Evolutionary conservation across 1,284 basidiomycete genomes (phyloP), one percentile per base, ranked within the genome.

Genomic region (Ceratobasidium sp.): DNA sequence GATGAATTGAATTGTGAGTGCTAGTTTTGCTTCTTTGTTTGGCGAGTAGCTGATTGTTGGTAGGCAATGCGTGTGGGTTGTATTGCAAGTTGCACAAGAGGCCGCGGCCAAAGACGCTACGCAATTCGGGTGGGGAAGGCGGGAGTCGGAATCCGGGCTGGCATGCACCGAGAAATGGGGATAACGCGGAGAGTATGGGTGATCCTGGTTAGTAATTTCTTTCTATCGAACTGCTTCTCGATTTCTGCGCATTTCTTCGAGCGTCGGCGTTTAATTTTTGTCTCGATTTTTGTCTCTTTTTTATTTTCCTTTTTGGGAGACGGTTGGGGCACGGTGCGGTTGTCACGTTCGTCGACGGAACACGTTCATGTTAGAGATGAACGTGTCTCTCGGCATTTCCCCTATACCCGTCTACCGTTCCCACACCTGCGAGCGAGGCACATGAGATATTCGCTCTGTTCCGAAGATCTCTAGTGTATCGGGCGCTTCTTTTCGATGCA

Each of bases 41-140:
- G 74, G 31, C 72, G 76, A 50, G 51, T 66, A 48, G 11, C 47
- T 60, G n/a, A 53, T 36, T 31, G 7, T 33, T 6, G 45, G 27
- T 33, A 63, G 51, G 62, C 54, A 56, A 75, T 44, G 77, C 77
- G 5, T 77, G 77, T 45, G 77, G 77, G 7, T 53, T 76, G 36
- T 75, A 73, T 57, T 57, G 77, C 45, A 73, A 73, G 31, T 75
- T 74, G 90, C 92, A 93, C 81, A 93, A 94, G 81, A 90, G 92
- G 62, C 92, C 93, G 60, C 89, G 92, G 65, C 92, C 92, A 44
- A 94, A 93, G 86, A 93, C 87, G 80, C 93, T 94, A 90, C 89
- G 92, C 74, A 90, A 88, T 80, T 88, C 85, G 76, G 89, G 91
- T 78, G 89, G 90, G 47, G 91, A 92, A 81, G 76, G 75, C 51